Evolutionary conservation across 768 basidiomycete genomes (phyloP).

Genomic region (Collybia nuda): DNA sequence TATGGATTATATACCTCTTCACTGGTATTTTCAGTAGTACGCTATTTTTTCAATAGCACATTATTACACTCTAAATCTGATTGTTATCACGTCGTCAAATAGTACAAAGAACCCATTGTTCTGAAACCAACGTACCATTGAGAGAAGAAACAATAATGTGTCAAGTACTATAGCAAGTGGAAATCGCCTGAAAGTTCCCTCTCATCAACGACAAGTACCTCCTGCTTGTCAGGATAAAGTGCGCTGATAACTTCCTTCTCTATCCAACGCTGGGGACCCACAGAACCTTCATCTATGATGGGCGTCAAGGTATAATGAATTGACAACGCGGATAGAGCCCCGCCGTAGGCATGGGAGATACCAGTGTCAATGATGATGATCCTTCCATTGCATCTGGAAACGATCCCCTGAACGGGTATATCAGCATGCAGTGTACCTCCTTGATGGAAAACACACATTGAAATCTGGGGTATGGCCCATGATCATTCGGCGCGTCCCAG

Average conservation of each 20-base stretch:
- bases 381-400: conserved; percentile 85
- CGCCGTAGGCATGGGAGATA: conserved; percentile 97
- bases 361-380: conserved; percentile 97
- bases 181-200: conserved; percentile 47
- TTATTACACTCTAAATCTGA: not conserved
- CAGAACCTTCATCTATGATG: conserved; percentile 29
- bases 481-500: conserved; percentile 85
- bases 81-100: too few species aligned
- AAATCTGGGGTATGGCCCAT: conserved; percentile 98
- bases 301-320: conserved; percentile 84
- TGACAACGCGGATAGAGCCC: conserved; percentile 83
- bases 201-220: conserved; percentile 49
- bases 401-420: conserved; percentile 55
- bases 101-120: too few species aligned
- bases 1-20: too few species aligned
- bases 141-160: not conserved
- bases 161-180: conserved; percentile 5
- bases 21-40: not conserved
- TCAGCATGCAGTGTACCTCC: not conserved
- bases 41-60: not conserved
- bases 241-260: conserved; percentile 70
- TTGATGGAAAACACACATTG: conserved; percentile 38
- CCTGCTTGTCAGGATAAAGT: conserved; percentile 54
- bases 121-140: too few species aligned
- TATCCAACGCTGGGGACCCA: conserved; percentile 41